Conservation (phyloP, 2,329 filamentous ascomycete species). For the Ceratocystis cacaofunesta region DNA sequence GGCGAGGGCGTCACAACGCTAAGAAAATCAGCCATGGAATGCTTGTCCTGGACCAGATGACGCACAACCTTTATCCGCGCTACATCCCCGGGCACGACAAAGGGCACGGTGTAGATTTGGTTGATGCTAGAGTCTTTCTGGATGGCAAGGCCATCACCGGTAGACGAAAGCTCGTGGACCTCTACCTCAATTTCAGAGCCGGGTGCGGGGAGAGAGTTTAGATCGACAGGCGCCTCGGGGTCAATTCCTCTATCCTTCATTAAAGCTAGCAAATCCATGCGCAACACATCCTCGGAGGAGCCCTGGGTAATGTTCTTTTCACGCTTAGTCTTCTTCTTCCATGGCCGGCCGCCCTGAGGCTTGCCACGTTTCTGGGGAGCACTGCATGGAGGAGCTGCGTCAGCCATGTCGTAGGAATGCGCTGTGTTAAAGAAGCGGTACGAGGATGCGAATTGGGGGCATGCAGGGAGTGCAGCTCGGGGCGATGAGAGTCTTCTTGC, state of each 20-base stretch:
- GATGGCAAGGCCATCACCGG: conserved; percentile 75
- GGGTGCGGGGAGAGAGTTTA: conserved; percentile 40
- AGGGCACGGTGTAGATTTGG: conserved; percentile 73
- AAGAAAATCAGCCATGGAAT: conserved; percentile 70
- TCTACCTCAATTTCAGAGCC: conserved; percentile 68
- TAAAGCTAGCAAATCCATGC: conserved; percentile 45
- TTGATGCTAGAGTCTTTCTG: conserved; percentile 34
- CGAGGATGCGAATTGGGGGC: neutral
- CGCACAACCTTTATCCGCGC: conserved; percentile 65
- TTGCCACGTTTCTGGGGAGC: conserved; percentile 15
- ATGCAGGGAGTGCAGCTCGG: neutral
- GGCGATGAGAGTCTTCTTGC: neutral
- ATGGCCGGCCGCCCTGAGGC: conserved; percentile 15
- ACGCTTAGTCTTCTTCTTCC: conserved; percentile 35
- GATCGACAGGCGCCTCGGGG: conserved; percentile 22
- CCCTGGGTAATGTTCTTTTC: conserved; percentile 46
- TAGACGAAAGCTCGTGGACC: conserved; percentile 74
- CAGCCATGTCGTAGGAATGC: conserved; percentile 1
- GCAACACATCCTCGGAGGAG: conserved; percentile 51
- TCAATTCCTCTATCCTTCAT: conserved; percentile 28
- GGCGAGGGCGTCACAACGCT: conserved; percentile 59
- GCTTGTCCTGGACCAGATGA: conserved; percentile 49
- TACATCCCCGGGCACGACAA: conserved; percentile 70
- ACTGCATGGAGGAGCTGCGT: conserved; percentile 3
- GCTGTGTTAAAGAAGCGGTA: neutral